Evolutionary conservation across 2,329 filamentous ascomycete genomes (phyloP), one percentile per base, ranked within the genome.

Genomic region (Ceratocystiopsis brevicomis): DNA sequence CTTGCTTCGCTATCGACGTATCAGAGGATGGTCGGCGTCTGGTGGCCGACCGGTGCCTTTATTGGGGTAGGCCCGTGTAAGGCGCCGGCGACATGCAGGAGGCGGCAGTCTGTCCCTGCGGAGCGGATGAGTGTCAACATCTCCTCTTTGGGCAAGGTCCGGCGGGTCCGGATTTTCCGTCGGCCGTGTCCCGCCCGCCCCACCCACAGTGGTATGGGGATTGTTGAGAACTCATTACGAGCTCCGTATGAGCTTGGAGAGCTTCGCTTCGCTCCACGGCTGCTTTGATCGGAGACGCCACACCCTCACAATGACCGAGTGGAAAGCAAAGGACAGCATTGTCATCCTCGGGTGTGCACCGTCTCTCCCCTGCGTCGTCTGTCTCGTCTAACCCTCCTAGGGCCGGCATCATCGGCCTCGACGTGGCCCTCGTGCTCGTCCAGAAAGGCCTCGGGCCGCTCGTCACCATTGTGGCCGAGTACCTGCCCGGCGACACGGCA

Each of bases 401-500:
- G 6, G 60, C 58, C 1, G 61, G 60, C 39, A 59, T 63, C 42
- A 60, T 62, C 37, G 60, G 60, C 42, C 54, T 63, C 6, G 56
- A 62, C 40, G 58, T 61, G 1, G 60, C 60, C 19, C 48, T 60
- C 13, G 57, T 59, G 11, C 56, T 63, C 16, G 51, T 54, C 3
- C 49, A 57, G 38, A 52, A 54, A 19, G 62, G 63, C 37, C 53
- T 57, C 17, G 56, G 55, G 1, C 51, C 46, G 1, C 47, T 49
- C 8, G 54, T 58, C 17, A 64, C 61, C 4, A 52, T 65, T 11
- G 47, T 63, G 9, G 61, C 61, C 11, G 59, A 64, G 44, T 53
- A 64, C 42, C 52, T 64, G 1, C 62, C 62, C 0, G 61, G 61
- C 8, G 62, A 65, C 43, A 60, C 57, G 0, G 53, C 56, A 0